Conservation (phyloP, 257 asterid genomes). For the Nemophila menziesii region DNA sequence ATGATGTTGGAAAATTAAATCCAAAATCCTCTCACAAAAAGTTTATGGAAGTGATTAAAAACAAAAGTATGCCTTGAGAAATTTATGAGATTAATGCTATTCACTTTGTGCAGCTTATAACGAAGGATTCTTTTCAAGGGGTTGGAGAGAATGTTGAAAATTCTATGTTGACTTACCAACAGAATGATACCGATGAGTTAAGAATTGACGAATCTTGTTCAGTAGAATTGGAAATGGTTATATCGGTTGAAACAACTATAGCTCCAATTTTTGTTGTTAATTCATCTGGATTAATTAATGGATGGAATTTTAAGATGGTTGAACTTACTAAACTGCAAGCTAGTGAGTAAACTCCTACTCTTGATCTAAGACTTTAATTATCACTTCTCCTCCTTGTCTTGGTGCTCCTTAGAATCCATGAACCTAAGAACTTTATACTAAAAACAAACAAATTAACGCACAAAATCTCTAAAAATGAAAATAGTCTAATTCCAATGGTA, state of each 20-base stretch:
- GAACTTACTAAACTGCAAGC: no score
- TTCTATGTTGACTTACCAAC: constrained; percentile 19
- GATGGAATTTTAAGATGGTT: constrained; percentile 28
- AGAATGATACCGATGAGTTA: constrained; percentile 18
- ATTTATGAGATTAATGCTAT: constrained; percentile 48
- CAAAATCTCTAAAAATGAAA: no score
- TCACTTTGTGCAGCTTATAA: constrained; percentile 48
- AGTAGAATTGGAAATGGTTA: constrained; percentile 48
- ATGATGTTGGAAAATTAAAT: constrained; percentile 41
- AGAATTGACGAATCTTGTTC: constrained; percentile 42
- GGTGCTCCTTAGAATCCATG: no score
- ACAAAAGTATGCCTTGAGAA: constrained; percentile 43
- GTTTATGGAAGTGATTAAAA: constrained; percentile 45
- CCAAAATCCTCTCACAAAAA: constrained; percentile 47
- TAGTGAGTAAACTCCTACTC: no score
- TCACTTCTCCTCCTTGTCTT: no score
- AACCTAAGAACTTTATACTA: no score
- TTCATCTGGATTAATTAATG: constrained; percentile 34
- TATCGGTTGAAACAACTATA: constrained; percentile 51
- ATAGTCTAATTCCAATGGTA: no score
- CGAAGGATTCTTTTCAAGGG: constrained; percentile 35
- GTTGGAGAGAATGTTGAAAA: constrained; percentile 24
- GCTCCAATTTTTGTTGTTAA: constrained; percentile 55
- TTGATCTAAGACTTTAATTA: no score
- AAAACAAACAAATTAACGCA: no score